These are phyloP conservation scores for Eugenia klotzschiana DNA, from an alignment of 441 rosid species.

Conservation along the genomic window DNA sequence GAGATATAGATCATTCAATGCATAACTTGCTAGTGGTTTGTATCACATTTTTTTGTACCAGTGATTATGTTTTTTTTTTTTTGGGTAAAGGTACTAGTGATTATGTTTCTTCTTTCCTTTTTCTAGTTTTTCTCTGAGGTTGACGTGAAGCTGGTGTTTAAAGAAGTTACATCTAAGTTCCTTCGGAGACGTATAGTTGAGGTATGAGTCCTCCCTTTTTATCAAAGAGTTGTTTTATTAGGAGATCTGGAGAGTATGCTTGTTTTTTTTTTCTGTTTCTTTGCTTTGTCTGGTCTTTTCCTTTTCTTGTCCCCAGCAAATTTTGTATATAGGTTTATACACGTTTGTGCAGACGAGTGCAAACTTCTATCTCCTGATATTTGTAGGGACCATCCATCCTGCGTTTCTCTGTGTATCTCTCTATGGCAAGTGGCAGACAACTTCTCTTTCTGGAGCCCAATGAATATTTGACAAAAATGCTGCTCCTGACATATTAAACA, in stretches of 20 bases:
- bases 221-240: neutral
- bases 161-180: conserved; percentile 84
- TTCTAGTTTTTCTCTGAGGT: conserved; percentile 73
- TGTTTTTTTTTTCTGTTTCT: neutral
- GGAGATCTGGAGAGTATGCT: neutral
- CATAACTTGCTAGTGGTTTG: neutral
- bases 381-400: neutral
- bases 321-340: neutral
- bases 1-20: neutral
- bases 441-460: neutral
- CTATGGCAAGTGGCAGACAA: neutral
- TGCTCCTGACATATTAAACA: neutral
- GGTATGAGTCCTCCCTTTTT: conserved; percentile 30
- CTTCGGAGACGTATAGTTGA: conserved; percentile 82
- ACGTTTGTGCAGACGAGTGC: neutral
- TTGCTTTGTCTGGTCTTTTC: neutral
- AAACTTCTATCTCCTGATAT: neutral
- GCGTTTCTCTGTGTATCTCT: neutral
- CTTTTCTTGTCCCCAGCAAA: neutral
- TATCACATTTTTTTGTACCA: neutral
- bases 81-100: no score
- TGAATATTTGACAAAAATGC: neutral
- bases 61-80: neutral
- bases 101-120: conserved; percentile 3
- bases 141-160: conserved; percentile 95